Base-by-base conservation (phyloP, 352 stramenopile species). In the Pythium brachiatum region DNA sequence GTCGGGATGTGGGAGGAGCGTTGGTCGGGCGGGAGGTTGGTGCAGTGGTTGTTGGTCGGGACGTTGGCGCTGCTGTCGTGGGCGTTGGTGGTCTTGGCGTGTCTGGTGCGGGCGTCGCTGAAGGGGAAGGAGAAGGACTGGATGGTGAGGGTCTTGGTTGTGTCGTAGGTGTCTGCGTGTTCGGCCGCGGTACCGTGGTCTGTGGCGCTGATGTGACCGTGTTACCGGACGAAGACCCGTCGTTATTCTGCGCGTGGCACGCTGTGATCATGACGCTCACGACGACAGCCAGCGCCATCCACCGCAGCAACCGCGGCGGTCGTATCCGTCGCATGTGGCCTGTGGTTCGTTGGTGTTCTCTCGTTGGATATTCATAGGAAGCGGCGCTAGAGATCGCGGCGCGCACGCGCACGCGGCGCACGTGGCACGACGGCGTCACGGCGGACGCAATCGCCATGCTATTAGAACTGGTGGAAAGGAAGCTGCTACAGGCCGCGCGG, bases 171-270 rank as follows among this genome's bases (percentile, higher is more conserved):
- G 46, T 46, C 16, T 15, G 27, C 18, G 36, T 52, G 16, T 8
- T 26, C 20, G 36, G 36, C 12, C 36, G 13, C 36, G 41, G 41
- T 7, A 27, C 18, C 5, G 41, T 27, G 0, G 41, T 48, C 18
- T 8, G 29, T 13, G n/a, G 51, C 2, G 41, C 25, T 21, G 57
- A 41, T 1, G 47, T n/a, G 25, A 52, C 7, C 0, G 20, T 34
- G 26, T 52, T 47, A 1, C 57, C 47, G 6, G 34, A 34, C 8
- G 47, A 44, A 0, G 36, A 64, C 3, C 20, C 23, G 20, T 48
- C 41, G 13, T n/a, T 15, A 5, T n/a, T 32, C 48, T 64, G 58
- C 21, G 58, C 58, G 27, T 53, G 26, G 39, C 58, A 64, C 47
- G 50, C 58, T 2, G 48, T 41, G 15, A 58, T 20, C 7, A 58